Evolutionary conservation across 495 filamentous ascomycete genomes (phyloP), one percentile per base, ranked within the genome.

Genomic region (Filosporella fistucella): DNA sequence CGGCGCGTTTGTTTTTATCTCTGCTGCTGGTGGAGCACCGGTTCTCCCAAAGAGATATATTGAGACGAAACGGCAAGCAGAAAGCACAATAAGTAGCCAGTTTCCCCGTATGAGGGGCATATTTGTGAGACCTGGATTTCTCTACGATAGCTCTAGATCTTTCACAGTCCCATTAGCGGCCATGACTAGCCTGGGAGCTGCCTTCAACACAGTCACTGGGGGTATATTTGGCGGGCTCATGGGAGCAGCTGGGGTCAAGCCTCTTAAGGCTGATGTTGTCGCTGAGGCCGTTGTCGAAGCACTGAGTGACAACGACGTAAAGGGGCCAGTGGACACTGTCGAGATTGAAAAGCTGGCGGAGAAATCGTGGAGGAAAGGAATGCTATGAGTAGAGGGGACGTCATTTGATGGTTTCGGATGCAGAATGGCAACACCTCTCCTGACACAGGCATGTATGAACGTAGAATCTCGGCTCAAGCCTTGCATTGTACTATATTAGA

Each of bases 11-110:
- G 80, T 84, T 35, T 98, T 85, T 70, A 82, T 98, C 40, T 95
- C 88, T 25, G 93, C 93, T 11, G 87, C 89, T 0, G 88, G 74
- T 11, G 91, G 89, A 2, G 86, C 89, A 16, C 86, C 90, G 13
- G 68, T 93, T 17, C 75, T 98, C 42, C 93, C 93, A 17, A 57
- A 64, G 9, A 77, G 93, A 57, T 98, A 98, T 58, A 89, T 98
- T 58, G 79, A 74, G 21, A 96, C 91, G 14, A 98, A 98, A 65
- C 69, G 93, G 38, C 88, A 95, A 60, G 93, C 93, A 13, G 93
- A 98, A 70, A 75, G 73, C 26, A 76, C 80, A 8, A 91, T 98
- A 54, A 68, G 81, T 23, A 69, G 76, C 16, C 72, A 74, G 37
- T 86, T 94, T 47, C 82, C 87, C 0, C 63, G 70, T 22, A 80